These are phyloP conservation scores for Phalaenopsis hybrid DNA, from an alignment of 116 monocot species.

Conservation along the genomic window DNA sequence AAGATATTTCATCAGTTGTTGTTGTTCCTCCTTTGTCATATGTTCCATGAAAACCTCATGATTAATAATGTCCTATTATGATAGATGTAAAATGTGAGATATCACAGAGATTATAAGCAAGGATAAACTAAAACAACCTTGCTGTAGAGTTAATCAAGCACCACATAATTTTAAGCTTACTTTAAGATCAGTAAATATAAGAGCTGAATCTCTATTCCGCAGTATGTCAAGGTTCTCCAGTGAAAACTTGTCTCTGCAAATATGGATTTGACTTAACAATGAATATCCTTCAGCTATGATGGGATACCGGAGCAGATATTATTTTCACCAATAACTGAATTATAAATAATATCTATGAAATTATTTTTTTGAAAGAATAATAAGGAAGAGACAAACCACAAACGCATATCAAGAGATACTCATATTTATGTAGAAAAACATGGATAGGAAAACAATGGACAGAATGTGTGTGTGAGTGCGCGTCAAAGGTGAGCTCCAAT, in stretches of 20 bases:
- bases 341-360: background rate
- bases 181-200: conserved; percentile 44
- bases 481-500: too few species aligned
- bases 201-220: conserved; percentile 43
- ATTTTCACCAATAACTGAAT: conserved; percentile 4
- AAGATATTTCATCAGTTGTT: conserved; percentile 36
- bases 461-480: background rate
- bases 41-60: conserved; percentile 29
- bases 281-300: background rate
- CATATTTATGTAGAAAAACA: background rate
- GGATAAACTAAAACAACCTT: background rate
- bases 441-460: background rate
- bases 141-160: conserved; percentile 2
- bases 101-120: background rate
- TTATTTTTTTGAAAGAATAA: too few species aligned
- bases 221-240: conserved; percentile 39
- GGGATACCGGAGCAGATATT: background rate
- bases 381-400: too few species aligned
- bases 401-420: too few species aligned
- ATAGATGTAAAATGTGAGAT: background rate
- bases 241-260: conserved; percentile 41
- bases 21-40: conserved; percentile 32
- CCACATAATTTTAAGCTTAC: conserved; percentile 30
- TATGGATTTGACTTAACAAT: conserved; percentile 1
- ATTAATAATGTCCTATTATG: conserved; percentile 23